Conservation (phyloP, 768 basidiomycete genomes). For the Leccinum imitatum region DNA sequence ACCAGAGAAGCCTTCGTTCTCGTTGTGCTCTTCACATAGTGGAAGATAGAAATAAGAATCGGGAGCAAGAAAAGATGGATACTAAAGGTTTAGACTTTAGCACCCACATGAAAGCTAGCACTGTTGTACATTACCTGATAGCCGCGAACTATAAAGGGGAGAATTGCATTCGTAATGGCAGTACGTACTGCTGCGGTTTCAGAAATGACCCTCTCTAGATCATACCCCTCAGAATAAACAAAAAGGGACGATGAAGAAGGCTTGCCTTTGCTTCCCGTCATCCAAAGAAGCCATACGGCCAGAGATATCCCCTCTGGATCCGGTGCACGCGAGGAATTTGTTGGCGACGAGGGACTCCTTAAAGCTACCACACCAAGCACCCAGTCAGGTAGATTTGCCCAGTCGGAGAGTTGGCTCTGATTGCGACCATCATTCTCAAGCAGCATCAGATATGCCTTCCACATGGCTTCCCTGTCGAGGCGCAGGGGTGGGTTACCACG, state of each 20-base stretch:
- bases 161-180: conserved; percentile 32
- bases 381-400: conserved; percentile 39
- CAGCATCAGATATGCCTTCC: conserved; percentile 55
- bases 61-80: conserved; percentile 43
- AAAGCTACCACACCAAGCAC: conserved; percentile 16
- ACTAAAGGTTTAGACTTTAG: conserved; percentile 29
- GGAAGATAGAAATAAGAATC: conserved; percentile 46
- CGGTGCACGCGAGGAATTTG: conserved; percentile 19
- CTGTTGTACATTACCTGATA: conserved; percentile 34
- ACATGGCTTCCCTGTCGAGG: conserved; percentile 43
- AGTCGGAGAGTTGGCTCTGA: conserved; percentile 40
- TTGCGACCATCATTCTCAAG: conserved; percentile 53
- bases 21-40: conserved; percentile 30
- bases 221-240: conserved; percentile 12
- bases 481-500: conserved; percentile 12
- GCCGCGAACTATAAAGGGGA: conserved; percentile 42
- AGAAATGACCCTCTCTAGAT: conserved; percentile 33
- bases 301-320: conserved; percentile 41
- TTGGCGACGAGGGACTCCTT: conserved; percentile 9
- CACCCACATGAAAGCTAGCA: neutral
- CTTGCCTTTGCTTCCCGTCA: conserved; percentile 42
- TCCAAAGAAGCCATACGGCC: conserved; percentile 48
- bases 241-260: conserved; percentile 2
- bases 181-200: conserved; percentile 32
- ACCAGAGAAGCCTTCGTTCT: conserved; percentile 28